Conservation (phyloP, 768 basidiomycete genomes). For the Lyophyllum semitale region DNA sequence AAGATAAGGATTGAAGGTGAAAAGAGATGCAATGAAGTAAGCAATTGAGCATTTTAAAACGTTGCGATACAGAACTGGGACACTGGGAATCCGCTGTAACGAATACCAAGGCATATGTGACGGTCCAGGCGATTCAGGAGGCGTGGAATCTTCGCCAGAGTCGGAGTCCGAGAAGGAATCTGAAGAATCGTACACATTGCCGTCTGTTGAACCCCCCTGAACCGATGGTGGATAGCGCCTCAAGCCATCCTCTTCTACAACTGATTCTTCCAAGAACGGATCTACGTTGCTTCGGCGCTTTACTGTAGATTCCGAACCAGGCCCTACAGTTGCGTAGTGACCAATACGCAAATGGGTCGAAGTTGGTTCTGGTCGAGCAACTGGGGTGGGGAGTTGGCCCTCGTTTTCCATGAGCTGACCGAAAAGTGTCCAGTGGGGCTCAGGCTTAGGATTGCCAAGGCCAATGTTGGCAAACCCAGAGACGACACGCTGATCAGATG, state of each 20-base stretch:
- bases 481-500: conserved; percentile 10
- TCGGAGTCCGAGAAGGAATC: conserved; percentile 16
- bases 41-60: conserved; percentile 91
- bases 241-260: not conserved
- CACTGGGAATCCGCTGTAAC: conserved; percentile 28
- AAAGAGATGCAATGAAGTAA: conserved; percentile 87
- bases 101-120: conserved; percentile 16
- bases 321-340: not conserved
- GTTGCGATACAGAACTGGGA: conserved; percentile 62
- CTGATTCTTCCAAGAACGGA: conserved; percentile 14
- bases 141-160: conserved; percentile 4
- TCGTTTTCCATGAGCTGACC: conserved; percentile 74
- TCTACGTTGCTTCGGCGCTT: conserved; percentile 7
- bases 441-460: conserved; percentile 14
- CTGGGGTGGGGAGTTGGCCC: conserved; percentile 37
- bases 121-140: conserved; percentile 5
- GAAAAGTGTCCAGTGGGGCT: conserved; percentile 66
- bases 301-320: not conserved
- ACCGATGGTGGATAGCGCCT: not conserved
- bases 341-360: not conserved
- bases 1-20: conserved; percentile 84
- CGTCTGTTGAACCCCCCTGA: conserved; percentile 6
- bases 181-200: conserved; percentile 24
- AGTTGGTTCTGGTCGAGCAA: conserved; percentile 10
- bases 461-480: conserved; percentile 16